These are phyloP conservation scores for Pterocarpus macrocarpus DNA, from an alignment of 306 rosid species.

Conservation along the genomic window DNA sequence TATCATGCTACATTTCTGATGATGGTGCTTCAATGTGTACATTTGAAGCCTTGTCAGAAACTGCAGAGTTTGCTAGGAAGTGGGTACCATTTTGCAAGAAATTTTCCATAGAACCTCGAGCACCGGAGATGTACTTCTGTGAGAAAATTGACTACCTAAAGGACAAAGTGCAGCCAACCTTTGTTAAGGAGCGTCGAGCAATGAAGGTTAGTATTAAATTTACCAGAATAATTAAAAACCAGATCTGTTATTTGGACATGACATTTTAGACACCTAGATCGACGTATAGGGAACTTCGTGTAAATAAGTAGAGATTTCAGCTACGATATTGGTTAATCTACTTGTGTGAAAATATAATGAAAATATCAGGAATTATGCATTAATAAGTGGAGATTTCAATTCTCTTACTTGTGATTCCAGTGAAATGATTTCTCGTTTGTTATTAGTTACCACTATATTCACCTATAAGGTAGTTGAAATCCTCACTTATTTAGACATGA, in stretches of 20 bases:
- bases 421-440: no score
- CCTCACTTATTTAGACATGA: background rate
- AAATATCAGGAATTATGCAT: no score
- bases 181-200: conserved; percentile 92
- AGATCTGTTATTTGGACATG: no score
- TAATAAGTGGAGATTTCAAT: no score
- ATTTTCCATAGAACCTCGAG: conserved; percentile 83
- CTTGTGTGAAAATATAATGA: no score
- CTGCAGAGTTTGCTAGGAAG: conserved; percentile 90
- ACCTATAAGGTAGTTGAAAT: no score
- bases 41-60: conserved; percentile 85
- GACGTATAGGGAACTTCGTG: no score
- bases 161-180: conserved; percentile 97
- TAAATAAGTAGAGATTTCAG: no score
- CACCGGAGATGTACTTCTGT: conserved; percentile 87
- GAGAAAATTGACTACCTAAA: conserved; percentile 94
- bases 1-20: conserved; percentile 93
- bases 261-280: no score
- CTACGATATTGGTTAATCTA: no score
- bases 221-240: background rate
- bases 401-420: no score
- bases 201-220: conserved; percentile 75
- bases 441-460: no score
- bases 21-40: conserved; percentile 98
- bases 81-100: conserved; percentile 99